Conservation (phyloP, 495 filamentous ascomycete genomes). For the Penicillium odoratum region DNA sequence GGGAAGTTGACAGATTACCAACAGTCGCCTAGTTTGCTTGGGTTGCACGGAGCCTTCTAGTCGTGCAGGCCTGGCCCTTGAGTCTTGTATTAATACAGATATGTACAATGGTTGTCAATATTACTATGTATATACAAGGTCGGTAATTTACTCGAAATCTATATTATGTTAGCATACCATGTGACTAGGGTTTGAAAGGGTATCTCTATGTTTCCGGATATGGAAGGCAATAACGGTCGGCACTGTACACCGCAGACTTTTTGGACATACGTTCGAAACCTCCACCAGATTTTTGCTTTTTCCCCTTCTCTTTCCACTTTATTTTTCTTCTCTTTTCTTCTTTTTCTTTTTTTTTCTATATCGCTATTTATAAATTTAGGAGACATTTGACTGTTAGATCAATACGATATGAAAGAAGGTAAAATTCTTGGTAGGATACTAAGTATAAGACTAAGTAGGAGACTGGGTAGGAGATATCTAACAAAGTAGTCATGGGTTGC, state of each 20-base stretch:
- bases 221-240: slow-evolving; percentile 20
- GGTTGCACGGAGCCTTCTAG: slow-evolving; percentile 21
- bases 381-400: no score
- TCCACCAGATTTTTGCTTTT: no score
- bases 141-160: slow-evolving; percentile 14
- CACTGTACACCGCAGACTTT: not conserved
- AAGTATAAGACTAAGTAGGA: no score
- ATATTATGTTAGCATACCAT: slow-evolving; percentile 12
- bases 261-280: no score
- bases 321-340: no score
- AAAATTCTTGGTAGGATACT: no score
- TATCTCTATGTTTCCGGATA: slow-evolving; percentile 15
- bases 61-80: not conserved
- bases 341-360: no score
- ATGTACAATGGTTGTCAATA: slow-evolving; percentile 11
- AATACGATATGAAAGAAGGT: no score
- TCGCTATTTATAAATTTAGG: no score
- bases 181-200: slow-evolving; percentile 15
- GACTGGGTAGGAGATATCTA: no score
- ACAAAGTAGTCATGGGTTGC: no score
- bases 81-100: slow-evolving; percentile 11
- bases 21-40: slow-evolving; percentile 17
- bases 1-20: slow-evolving; percentile 16
- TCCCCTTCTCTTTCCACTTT: no score
- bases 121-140: slow-evolving; percentile 14